phyloP scores from a whole-genome alignment of 495 filamentous ascomycete genomes.

The Daldinia grandis region DNA sequence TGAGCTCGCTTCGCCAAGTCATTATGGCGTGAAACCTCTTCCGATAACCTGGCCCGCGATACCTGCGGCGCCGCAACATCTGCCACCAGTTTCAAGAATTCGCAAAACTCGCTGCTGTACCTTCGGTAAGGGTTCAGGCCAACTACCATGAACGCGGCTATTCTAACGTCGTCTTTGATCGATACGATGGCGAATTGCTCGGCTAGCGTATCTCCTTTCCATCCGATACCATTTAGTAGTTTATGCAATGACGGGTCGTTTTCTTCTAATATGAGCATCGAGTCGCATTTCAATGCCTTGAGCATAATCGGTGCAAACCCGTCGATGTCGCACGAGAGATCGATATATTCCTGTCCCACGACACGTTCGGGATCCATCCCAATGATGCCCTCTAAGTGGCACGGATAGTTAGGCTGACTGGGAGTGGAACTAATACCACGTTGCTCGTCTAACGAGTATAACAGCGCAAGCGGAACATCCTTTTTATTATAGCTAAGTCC shows the following conservation, averaged over 20 bases:
- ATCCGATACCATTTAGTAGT: conserved; percentile 49
- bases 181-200: conserved; percentile 47
- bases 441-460: conserved; percentile 62
- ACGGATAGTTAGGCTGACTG: conserved; percentile 42
- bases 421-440: conserved; percentile 17
- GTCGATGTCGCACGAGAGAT: conserved; percentile 61
- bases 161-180: conserved; percentile 46
- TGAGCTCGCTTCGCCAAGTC: conserved; percentile 32
- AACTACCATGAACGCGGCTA: conserved; percentile 55
- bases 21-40: conserved; percentile 36
- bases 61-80: conserved; percentile 26
- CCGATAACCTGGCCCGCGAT: conserved; percentile 29
- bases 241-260: conserved; percentile 33
- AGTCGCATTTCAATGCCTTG: conserved; percentile 55
- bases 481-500: conserved; percentile 59
- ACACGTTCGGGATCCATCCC: conserved; percentile 66
- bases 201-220: conserved; percentile 48
- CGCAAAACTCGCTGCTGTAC: conserved; percentile 50
- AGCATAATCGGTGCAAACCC: conserved; percentile 68
- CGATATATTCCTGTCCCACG: conserved; percentile 60
- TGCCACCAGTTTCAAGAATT: conserved; percentile 31
- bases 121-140: conserved; percentile 55
- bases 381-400: conserved; percentile 63
- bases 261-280: conserved; percentile 25
- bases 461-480: conserved; percentile 66